A percentile compares a stretch with the other conserved stretches of the same genome.
These are phyloP conservation scores for Linnemannia zychae DNA, from an alignment of 192 early-diverging fungal species.

Conservation along the genomic window DNA sequence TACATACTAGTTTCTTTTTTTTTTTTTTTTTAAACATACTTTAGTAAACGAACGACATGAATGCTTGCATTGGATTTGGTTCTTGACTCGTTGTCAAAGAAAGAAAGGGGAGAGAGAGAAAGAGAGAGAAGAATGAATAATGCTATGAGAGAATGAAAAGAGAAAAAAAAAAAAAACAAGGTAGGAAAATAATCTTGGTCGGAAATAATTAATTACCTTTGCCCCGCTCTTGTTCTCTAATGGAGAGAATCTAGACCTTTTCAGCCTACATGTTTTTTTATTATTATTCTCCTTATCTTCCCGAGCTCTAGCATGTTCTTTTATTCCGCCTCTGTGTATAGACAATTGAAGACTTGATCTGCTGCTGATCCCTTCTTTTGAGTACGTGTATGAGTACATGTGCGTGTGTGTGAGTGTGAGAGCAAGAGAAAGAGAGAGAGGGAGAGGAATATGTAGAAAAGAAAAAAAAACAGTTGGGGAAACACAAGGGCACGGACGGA, in stretches of 20 bases:
- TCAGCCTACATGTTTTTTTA: neutral
- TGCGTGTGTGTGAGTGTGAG: neutral
- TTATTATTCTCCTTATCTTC: too few species aligned
- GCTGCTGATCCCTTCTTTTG: neutral
- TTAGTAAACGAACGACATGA: too few species aligned
- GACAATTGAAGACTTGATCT: neutral
- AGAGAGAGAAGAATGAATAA: neutral
- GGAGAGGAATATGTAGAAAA: too few species aligned
- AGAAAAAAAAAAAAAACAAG: conserved; percentile 4
- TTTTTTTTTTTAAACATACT: too few species aligned
- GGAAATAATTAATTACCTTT: neutral
- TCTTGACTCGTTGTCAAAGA: too few species aligned
- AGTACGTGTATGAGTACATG: too few species aligned
- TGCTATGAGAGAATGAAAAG: too few species aligned
- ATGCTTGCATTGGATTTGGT: too few species aligned
- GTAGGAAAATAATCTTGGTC: neutral
- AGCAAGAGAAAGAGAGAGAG: too few species aligned
- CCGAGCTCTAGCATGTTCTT: neutral
- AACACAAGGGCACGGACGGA: neutral
- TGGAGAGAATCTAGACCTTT: neutral
- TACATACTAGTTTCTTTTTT: too few species aligned
- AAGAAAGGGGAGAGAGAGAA: neutral
- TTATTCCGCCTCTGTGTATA: neutral
- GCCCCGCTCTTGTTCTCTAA: too few species aligned
- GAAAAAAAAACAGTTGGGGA: neutral